A percentile compares a stretch with the other conserved stretches of the same genome.
phyloP scores from a whole-genome alignment of 2,329 filamentous ascomycete genomes.

The Trichophyton schoenleinii region DNA sequence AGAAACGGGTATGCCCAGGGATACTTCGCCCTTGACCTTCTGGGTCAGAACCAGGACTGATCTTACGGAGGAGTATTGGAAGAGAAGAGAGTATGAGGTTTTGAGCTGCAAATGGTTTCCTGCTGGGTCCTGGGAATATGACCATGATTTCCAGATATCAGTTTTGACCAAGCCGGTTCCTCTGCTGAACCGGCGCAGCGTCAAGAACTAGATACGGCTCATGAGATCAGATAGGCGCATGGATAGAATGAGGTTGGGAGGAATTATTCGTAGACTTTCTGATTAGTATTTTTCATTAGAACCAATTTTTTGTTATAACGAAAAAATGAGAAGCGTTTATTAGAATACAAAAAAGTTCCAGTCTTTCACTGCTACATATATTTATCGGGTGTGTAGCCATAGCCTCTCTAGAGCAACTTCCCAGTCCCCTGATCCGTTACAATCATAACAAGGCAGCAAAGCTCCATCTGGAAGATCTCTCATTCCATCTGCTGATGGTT shows the following conservation, averaged over 20 bases:
- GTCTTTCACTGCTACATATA: neutral
- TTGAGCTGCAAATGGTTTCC: constrained; percentile 7
- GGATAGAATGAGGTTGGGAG: neutral
- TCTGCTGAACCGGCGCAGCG: neutral
- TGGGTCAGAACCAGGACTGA: constrained; percentile 10
- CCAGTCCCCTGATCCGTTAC: neutral
- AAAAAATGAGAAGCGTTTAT: neutral
- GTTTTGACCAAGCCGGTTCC: constrained; percentile 6
- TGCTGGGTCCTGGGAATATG: constrained; percentile 5
- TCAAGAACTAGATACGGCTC: neutral
- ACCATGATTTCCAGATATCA: constrained; percentile 6
- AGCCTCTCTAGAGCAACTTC: neutral
- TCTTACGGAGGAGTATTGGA: constrained; percentile 7
- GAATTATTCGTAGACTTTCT: neutral
- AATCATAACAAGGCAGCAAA: neutral
- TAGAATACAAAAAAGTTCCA: neutral
- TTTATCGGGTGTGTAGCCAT: neutral
- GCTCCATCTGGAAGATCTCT: neutral
- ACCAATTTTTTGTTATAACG: neutral
- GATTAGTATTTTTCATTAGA: neutral
- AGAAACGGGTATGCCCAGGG: neutral
- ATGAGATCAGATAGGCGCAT: neutral
- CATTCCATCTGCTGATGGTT: neutral
- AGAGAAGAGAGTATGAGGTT: constrained; percentile 8
- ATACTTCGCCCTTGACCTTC: constrained; percentile 6